A percentile compares a stretch with the other conserved stretches of the same genome.
Conservation (phyloP, 1,139 yeast genomes). For the Fermentozyma sake region DNA sequence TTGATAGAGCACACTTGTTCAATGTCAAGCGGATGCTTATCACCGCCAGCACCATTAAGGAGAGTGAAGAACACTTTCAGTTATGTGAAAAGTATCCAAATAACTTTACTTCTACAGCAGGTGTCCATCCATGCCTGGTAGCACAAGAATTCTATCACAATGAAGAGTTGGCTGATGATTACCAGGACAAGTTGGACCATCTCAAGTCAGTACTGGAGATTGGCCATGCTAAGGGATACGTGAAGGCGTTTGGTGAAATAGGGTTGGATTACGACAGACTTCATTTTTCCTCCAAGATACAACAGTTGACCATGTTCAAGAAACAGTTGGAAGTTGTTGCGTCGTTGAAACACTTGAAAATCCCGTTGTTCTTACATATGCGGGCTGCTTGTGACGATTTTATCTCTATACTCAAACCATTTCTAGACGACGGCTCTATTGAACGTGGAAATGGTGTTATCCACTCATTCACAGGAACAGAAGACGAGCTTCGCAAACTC, state of each 20-base stretch:
- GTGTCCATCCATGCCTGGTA: conserved; percentile 92
- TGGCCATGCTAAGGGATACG: conserved; percentile 48
- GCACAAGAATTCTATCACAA: conserved; percentile 46
- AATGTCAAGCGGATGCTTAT: conserved; percentile 69
- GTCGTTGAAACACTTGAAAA: conserved; percentile 38
- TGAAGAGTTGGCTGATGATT: conserved; percentile 18
- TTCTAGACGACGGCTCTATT: conserved; percentile 38
- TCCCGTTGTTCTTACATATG: conserved; percentile 88
- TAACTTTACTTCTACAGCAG: conserved; percentile 65
- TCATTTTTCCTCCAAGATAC: conserved; percentile 63
- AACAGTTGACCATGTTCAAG: conserved; percentile 64
- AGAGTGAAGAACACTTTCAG: conserved; percentile 46
- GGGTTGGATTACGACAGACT: conserved; percentile 92
- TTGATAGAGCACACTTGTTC: conserved; percentile 60
- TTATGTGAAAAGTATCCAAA: conserved; percentile 29
- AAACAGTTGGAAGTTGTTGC: conserved; percentile 65
- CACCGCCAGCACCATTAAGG: conserved; percentile 76
- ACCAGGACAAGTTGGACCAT: conserved; percentile 37
- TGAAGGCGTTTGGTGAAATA: conserved; percentile 86
- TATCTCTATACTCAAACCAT: conserved; percentile 53
- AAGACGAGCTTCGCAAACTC: conserved; percentile 52
- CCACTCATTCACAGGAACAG: conserved; percentile 89
- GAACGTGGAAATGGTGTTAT: conserved; percentile 60
- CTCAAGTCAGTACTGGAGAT: conserved; percentile 45
- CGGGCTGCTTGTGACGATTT: conserved; percentile 86